Percentiles rank a stretch among this genome's conserved stretches.
These are phyloP conservation scores for Excoecaria agallocha DNA, from an alignment of 345 rosid species.

Conservation along the genomic window DNA sequence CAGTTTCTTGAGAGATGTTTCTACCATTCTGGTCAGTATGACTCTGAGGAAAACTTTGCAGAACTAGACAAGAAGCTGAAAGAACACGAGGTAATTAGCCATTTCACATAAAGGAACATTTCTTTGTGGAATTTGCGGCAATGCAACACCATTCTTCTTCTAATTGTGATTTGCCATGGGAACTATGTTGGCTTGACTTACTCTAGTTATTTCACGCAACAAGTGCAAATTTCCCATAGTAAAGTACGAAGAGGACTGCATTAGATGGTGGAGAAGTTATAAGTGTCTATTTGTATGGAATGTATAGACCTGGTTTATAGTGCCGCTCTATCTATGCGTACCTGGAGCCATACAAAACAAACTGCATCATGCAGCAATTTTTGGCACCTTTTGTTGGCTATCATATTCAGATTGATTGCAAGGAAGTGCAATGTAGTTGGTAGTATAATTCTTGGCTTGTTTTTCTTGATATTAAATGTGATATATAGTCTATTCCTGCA, in stretches of 20 bases:
- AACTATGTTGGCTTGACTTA: not conserved
- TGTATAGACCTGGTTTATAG: not conserved
- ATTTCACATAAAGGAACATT: not conserved
- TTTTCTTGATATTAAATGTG: too few species aligned
- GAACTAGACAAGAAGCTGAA: constrained; percentile 76
- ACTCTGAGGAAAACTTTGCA: constrained; percentile 71
- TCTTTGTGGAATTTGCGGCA: constrained; percentile 5
- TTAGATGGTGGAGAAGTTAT: not conserved
- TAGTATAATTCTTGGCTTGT: too few species aligned
- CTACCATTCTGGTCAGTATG: constrained; percentile 97
- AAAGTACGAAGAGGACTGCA: not conserved
- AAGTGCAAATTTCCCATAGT: not conserved
- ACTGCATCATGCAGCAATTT: not conserved
- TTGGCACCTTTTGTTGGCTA: too few species aligned
- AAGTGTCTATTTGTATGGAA: not conserved
- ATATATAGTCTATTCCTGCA: too few species aligned
- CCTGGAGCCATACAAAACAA: too few species aligned
- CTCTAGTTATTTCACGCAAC: not conserved
- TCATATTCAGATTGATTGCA: too few species aligned
- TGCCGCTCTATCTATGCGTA: not conserved
- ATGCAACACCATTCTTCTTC: not conserved
- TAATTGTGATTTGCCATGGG: not conserved
- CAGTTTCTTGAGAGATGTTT: constrained; percentile 92
- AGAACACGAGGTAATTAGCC: constrained; percentile 71
- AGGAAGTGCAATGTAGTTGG: too few species aligned